Base-by-base conservation (phyloP, 2,329 filamentous ascomycete genomes). In the Clonostachys chloroleuca region DNA sequence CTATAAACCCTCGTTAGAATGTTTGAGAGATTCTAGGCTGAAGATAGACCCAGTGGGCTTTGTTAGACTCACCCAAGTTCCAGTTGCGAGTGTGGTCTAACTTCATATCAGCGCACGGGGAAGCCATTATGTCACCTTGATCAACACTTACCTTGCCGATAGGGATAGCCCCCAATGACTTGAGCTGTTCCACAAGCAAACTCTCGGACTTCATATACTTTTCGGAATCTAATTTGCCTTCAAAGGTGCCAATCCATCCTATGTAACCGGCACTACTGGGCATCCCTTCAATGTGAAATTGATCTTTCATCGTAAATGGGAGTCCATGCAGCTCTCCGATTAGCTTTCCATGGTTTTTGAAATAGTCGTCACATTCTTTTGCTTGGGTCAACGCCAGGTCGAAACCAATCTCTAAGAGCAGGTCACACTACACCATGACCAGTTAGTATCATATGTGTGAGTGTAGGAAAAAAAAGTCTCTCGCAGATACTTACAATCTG, bases 71-170 rank as follows among this genome's bases (percentile, higher is more conserved):
- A 30, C 24, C 24, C 24, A 30, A 30, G 24, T 30, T 30, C 24
- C 24, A 30, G 24, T 30, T 30, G 24, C 24, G 24, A 30, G 24
- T 30, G 24, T 30, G 8, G 24, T 30, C 24, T 30, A 4, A 30
- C 24, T 30, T 30, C 8, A 10, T 4, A 30, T 30, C 3, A 30
- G 24, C 10, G 9, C 9, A 10, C 8, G 24, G 9, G 24, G 9
- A 30, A 30, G 10, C 46, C 34, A 54, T 51, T 52, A 55, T 49
- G 36, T 55, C 52, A 12, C 51, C 55, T 53, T 85, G 81, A 5
- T 92, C 92, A 2, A 95, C 63, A 51, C 94, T 94, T 1, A 92
- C 96, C 74, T 96, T 97, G 52, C 92, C 89, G 62, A 95, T 95
- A 0, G 91, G 91, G 3, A 96, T 78, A 0, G 92, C 91, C 17